These are phyloP conservation scores for Suhomyces sp. DNA, from an alignment of 805 yeast species.

Conservation along the genomic window DNA sequence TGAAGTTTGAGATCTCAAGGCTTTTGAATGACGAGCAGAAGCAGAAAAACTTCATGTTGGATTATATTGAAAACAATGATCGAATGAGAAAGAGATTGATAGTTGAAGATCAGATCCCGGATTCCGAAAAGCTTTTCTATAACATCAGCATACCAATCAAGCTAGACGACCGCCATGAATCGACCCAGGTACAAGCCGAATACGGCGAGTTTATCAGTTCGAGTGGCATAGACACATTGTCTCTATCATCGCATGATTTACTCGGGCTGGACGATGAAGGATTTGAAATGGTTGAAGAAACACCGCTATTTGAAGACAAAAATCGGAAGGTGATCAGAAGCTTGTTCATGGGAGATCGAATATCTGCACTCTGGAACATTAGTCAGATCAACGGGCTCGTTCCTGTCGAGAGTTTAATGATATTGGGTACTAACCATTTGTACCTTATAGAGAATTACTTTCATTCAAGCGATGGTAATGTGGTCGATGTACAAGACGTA, in stretches of 20 bases:
- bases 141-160: constrained; percentile 38
- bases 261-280: constrained; percentile 22
- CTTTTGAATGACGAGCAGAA: constrained; percentile 21
- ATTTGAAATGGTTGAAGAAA: constrained; percentile 43
- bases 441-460: constrained; percentile 72
- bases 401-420: constrained; percentile 70
- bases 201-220: constrained; percentile 10
- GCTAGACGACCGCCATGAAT: constrained; percentile 14
- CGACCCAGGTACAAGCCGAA: not conserved
- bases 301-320: constrained; percentile 51
- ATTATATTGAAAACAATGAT: constrained; percentile 66
- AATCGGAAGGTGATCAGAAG: constrained; percentile 73
- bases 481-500: constrained; percentile 66
- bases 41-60: constrained; percentile 47
- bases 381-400: constrained; percentile 75
- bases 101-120: constrained; percentile 49
- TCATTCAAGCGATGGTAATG: constrained; percentile 47
- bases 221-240: constrained; percentile 26
- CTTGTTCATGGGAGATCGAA: constrained; percentile 65
- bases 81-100: constrained; percentile 63
- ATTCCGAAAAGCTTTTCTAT: constrained; percentile 43
- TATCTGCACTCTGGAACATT: constrained; percentile 71
- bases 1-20: constrained; percentile 50
- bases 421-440: constrained; percentile 60
- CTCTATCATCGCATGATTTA: constrained; percentile 16